Evolutionary conservation across 139 green algal genomes (phyloP), one percentile per base, ranked within the genome.

Genomic region (Mesostigma viride): DNA sequence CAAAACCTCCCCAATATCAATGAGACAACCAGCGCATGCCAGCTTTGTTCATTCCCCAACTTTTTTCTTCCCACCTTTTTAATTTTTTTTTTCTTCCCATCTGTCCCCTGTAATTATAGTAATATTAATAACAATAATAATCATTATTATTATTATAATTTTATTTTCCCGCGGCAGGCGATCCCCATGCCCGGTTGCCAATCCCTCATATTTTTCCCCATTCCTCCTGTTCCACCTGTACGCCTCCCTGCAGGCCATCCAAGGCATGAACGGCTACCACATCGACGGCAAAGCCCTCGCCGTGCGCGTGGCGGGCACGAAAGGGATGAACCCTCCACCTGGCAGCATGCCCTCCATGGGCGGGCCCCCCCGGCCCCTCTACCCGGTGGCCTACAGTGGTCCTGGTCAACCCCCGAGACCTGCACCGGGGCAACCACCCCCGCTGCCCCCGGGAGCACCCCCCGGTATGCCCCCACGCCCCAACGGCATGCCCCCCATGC

Each of bases 231-330:
- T n/a, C n/a, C n/a, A n/a, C n/a, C n/a, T n/a, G n/a, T n/a, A n/a
- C n/a, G n/a, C n/a, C n/a, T 14, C 14, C 14, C 40, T 30, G 46
- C 34, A 59, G 57, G 72, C 66, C 2, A 60, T 75, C 11, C n/a
- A 69, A 3, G 58, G 28, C 30, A 71, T 83, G 64, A 65, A 79
- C n/a, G 58, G 63, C n/a, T 71, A 68, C 58, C 65, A 72, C 47
- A 72, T 75, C n/a, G 70, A 65, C 24, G 64, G 69, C 40, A 77
- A 67, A 36, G 67, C 68, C 0, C 59, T 83, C 30, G 71, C 75
- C 31, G 79, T 87, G 36, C 78, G 81, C 53, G 64, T 81, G 34
- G 71, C 76, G 24, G 61, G 35, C 61, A 24, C 40, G 40, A 51
- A 51, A 22, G 45, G 45, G 45, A 22, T 56, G 45, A 22, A 56